Evolutionary conservation across 805 yeast genomes (phyloP), one percentile per base, ranked within the genome.

Genomic region (Kodamaea fukazawae): DNA sequence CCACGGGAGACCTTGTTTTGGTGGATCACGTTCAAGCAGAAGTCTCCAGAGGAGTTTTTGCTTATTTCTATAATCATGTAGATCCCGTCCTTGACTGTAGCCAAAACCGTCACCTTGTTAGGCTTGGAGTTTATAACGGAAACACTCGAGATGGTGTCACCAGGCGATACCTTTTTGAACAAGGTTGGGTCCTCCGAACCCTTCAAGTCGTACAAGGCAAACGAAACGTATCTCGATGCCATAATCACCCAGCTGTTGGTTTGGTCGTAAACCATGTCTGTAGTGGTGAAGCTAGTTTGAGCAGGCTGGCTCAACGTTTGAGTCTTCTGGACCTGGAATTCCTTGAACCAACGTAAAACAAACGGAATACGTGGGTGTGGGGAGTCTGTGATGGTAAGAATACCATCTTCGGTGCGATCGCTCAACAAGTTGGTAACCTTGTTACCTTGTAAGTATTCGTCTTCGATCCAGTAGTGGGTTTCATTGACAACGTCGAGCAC

Each of bases 1-100:
- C 96, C 96, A 46, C 79, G 77, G 27, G 86, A 74, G 6, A 85
- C 60, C 49, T 78, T 79, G 57, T 86, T 87, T 14, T 78, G 70
- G 37, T 76, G 83, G 8, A 73, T 49, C 3, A 73, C 57, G 4
- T 47, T 42, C 15, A 45, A 38, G 1, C 28, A 4, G 32, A 55
- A 53, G 0, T 26, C 23, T 47, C 55, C 32, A 46, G 29, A 34
- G 36, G 57, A 41, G 1, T 31, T 12, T 32, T 44, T 35, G 17
- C 27, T 13, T 15, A 63, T 20, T n/a, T 50, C 47, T 9, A 57
- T 45, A 44, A 75, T 69, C 50, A 74, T 59, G 50, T 81, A 84
- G 22, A 65, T 71, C 0, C 91, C 88, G 59, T 85, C 93, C 52
- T 84, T 72, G 34, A 81, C 74, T 0, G 88, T 79, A 12, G 81